Evolutionary conservation across 1,139 yeast genomes (phyloP), one percentile per base, ranked within the genome.

Genomic region (Yueomyces sp.): DNA sequence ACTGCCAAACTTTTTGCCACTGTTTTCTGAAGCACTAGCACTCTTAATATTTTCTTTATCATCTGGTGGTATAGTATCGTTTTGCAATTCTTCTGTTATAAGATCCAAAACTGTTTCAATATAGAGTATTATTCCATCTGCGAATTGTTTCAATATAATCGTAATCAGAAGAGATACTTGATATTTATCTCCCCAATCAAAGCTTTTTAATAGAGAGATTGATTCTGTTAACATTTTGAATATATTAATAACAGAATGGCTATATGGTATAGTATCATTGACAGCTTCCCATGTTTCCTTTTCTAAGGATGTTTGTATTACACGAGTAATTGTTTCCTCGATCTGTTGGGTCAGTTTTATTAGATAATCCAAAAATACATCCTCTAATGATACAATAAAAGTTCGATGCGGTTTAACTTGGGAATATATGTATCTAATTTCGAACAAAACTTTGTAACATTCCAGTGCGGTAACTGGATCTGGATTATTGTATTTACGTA

Each of bases 221-320:
- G 76, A 74, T 46, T 79, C 78, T 47, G 73, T 73, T 40, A 83
- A 70, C 54, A 83, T 68, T 6, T 76, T 68, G 57, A 82, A 80
- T 27, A 81, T 70, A 55, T 84, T 94, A 30, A 73, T 59, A 1
- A 82, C 83, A 0, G 91, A 81, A 1, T 76, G 66, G 42, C 78
- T 70, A 51, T 65, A 67, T 36, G 62, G 52, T 25, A 56, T 53
- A 1, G 55, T 63, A 48, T 67, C 61, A 50, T 75, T 75, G 19
- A 78, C 60, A 0, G 82, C 78, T 46, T 68, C 63, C 59, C 79
- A 81, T 0, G 54, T 54, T 55, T 83, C 94, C 27, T 65, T 67
- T 26, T 68, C 67, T 8, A 82, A 54, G 0, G 86, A 77, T 30
- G 75, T 70, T 31, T 66, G 65, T 3, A 80, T 76, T 52, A 80